Evolutionary conservation across 208 protist genomes (phyloP).

Genomic region (Giardia duodenalis): DNA sequence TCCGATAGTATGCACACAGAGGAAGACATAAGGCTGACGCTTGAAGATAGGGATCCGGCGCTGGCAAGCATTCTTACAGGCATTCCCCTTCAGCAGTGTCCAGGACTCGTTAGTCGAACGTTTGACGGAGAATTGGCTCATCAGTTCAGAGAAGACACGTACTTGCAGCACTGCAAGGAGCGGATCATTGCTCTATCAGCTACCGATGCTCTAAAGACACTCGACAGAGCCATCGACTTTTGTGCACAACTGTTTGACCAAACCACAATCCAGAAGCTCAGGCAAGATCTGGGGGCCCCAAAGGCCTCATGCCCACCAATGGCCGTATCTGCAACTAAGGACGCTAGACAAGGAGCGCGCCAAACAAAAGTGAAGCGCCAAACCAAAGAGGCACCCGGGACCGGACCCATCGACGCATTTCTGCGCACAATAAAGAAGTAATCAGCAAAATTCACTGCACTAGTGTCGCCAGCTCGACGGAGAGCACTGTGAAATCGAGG

Average conservation of each 20-base stretch:
- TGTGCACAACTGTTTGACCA: not conserved
- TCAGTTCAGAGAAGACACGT: too few species aligned
- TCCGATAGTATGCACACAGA: not conserved
- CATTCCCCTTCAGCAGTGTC: not conserved
- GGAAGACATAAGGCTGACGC: not conserved
- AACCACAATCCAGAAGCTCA: not conserved
- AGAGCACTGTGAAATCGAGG: too few species aligned
- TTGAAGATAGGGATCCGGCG: not conserved
- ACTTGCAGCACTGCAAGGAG: too few species aligned
- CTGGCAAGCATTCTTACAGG: not conserved
- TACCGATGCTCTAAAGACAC: not conserved
- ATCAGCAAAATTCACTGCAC: not conserved
- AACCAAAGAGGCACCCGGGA: not conserved
- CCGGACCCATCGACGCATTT: not conserved
- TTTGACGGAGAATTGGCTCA: not conserved
- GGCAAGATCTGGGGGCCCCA: not conserved
- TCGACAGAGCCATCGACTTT: not conserved
- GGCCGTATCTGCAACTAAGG: not conserved
- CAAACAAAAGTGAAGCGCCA: too few species aligned
- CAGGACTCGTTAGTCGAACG: not conserved
- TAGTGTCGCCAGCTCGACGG: too few species aligned
- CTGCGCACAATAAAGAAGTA: not conserved
- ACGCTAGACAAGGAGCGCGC: too few species aligned
- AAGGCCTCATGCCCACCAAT: not conserved
- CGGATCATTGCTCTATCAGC: too few species aligned